Evolutionary conservation across 2,329 filamentous ascomycete species (phyloP), one percentile per base, ranked within the genome.

Genomic region (Fusarium cyanostomum): DNA sequence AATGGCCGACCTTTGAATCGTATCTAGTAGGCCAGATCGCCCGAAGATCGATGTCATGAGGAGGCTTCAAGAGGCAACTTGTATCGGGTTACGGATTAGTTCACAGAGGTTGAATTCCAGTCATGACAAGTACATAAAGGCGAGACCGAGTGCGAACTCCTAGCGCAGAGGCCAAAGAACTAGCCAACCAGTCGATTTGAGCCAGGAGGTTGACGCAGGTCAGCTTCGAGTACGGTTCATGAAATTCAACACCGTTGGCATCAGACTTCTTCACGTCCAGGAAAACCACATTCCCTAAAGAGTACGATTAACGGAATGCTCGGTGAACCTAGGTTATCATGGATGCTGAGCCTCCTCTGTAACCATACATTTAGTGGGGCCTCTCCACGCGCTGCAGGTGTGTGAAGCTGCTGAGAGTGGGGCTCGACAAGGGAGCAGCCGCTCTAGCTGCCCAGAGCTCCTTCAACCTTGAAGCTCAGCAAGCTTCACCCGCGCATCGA

Each of bases 41-140:
- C 26, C 13, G 34, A 10, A 15, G 38, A 62, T 62, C 58, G n/a
- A n/a, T n/a, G n/a, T 62, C 31, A 57, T 52, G n/a, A 13, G 12
- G 30, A 12, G n/a, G 30, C 11, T 33, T 13, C 30, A n/a, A 34
- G 12, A n/a, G 31, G 35, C 37, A 18, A 16, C 27, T 30, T 42
- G 39, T 33, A 34, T 42, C 27, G 30, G 38, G 16, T 61, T 45
- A 21, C 28, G 24, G 45, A 12, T 27, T 16, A 30, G 16, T 28
- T 63, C 11, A 8, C 30, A 41, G 5, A 10, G 50, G 15, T 43
- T 46, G 54, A 63, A 59, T 59, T 46, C 59, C 48, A 26, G 18
- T 55, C 54, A 63, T 64, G 60, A 63, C 59, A 49, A 49, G 21
- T 56, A 39, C 38, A 59, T 45, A 33, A 21, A 8, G 30, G 26